These are phyloP conservation scores for Emmonsia crescens DNA, from an alignment of 2,329 filamentous ascomycete species.

Conservation along the genomic window DNA sequence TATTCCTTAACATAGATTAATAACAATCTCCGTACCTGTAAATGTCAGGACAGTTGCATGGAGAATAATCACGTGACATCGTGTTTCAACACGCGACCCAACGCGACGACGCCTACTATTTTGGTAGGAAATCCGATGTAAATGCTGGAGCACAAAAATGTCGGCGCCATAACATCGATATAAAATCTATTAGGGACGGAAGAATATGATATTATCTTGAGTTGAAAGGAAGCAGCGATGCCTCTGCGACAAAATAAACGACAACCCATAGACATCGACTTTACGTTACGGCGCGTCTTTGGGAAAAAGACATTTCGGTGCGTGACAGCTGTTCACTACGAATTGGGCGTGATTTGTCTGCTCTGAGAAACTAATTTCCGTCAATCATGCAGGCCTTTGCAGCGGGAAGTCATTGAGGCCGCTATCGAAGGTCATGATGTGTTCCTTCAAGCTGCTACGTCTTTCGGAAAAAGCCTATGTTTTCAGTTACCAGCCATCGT, in stretches of 20 bases:
- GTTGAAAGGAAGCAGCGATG: constrained; percentile 18
- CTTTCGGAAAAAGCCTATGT: constrained; percentile 89
- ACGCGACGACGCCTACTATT: background rate
- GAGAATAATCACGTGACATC: constrained; percentile 19
- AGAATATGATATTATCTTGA: background rate
- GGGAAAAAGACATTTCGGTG: constrained; percentile 63
- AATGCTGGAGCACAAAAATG: background rate
- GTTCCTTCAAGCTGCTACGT: constrained; percentile 67
- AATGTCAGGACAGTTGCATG: background rate
- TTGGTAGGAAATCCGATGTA: no score
- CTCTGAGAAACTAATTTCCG: background rate
- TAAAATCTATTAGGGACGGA: background rate
- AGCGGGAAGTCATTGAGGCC: constrained; percentile 77
- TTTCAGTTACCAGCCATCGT: constrained; percentile 91
- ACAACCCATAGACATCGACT: constrained; percentile 52
- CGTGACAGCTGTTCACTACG: constrained; percentile 8
- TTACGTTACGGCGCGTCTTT: constrained; percentile 63
- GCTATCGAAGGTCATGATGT: constrained; percentile 78
- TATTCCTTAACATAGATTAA: background rate
- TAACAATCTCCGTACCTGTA: background rate
- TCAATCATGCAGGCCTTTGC: constrained; percentile 52
- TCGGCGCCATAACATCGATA: background rate
- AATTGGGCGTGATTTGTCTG: background rate
- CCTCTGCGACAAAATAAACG: constrained; percentile 16
- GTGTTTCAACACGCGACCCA: constrained; percentile 6